Evolutionary conservation across 225 moss, liverwort and hornwort genomes (phyloP).

Genomic region (Marchantia polymorpha): DNA sequence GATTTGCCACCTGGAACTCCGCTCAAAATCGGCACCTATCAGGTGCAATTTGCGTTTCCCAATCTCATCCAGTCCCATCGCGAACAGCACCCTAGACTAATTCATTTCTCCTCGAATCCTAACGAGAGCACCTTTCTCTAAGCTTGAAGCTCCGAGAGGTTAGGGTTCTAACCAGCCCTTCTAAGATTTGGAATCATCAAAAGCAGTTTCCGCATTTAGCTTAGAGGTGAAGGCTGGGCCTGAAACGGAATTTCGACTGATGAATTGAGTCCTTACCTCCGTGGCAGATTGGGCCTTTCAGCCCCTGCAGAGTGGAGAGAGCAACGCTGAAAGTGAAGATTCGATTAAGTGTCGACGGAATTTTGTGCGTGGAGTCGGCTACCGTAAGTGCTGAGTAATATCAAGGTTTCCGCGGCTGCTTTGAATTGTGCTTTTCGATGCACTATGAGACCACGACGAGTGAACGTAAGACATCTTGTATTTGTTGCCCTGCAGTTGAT

Average conservation of each 20-base stretch:
- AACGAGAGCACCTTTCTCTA: too few species aligned
- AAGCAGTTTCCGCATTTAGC: too few species aligned
- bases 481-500: slow-evolving; percentile 54
- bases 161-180: too few species aligned
- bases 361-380: too few species aligned
- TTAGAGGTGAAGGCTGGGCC: neutral
- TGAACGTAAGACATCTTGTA: neutral
- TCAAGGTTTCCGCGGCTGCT: too few species aligned
- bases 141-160: too few species aligned
- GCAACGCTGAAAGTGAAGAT: slow-evolving; percentile 85
- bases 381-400: too few species aligned
- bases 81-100: too few species aligned
- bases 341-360: slow-evolving; percentile 72
- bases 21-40: slow-evolving; percentile 25
- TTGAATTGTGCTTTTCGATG: slow-evolving; percentile 16
- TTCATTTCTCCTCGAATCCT: too few species aligned
- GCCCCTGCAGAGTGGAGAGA: slow-evolving; percentile 56
- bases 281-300: slow-evolving; percentile 69
- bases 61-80: too few species aligned
- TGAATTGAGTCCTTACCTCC: too few species aligned
- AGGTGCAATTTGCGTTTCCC: slow-evolving; percentile 24
- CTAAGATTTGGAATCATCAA: too few species aligned
- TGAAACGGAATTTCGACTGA: neutral
- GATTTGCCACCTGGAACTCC: slow-evolving; percentile 25
- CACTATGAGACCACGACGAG: neutral